Evolutionary conservation across 1,284 basidiomycete species (phyloP).

Genomic region (Vanrija pseudolonga): DNA sequence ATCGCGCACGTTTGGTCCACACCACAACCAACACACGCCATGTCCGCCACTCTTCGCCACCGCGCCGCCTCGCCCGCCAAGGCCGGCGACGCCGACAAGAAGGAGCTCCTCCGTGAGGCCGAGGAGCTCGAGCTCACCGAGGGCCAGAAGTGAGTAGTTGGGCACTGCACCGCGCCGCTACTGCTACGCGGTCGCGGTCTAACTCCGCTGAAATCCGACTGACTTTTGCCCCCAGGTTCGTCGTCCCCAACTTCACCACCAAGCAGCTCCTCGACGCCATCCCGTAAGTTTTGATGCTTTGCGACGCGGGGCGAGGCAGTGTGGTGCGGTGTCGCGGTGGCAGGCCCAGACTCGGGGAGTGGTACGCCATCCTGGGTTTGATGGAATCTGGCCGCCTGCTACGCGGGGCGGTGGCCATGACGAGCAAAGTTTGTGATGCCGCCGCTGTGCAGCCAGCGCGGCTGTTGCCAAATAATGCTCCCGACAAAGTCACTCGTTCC

Average conservation of each 20-base stretch:
- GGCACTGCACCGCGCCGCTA: not conserved
- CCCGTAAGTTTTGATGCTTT: conserved; percentile 61
- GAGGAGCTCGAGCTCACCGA: conserved; percentile 44
- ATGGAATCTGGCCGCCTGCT: too few species aligned
- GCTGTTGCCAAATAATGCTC: too few species aligned
- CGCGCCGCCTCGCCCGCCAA: conserved; percentile 28
- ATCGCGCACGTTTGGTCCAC: not conserved
- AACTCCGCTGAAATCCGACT: not conserved
- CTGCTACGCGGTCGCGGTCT: not conserved
- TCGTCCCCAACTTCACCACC: conserved; percentile 48
- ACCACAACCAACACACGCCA: conserved; percentile 12
- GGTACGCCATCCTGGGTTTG: too few species aligned
- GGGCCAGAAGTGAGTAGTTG: conserved; percentile 39
- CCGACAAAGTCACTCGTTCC: too few species aligned
- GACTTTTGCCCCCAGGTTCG: conserved; percentile 32
- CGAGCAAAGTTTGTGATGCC: too few species aligned
- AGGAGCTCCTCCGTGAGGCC: conserved; percentile 39
- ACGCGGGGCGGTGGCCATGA: too few species aligned
- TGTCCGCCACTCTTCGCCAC: conserved; percentile 43
- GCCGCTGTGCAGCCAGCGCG: too few species aligned
- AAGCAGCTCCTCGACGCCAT: conserved; percentile 70
- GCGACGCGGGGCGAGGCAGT: not conserved
- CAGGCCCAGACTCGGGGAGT: too few species aligned
- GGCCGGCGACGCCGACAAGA: conserved; percentile 40
- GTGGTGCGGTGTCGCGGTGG: too few species aligned